A percentile compares a stretch with the other conserved stretches of the same genome.
Conservation (phyloP, 768 basidiomycete genomes). For the Suillus discolor region DNA sequence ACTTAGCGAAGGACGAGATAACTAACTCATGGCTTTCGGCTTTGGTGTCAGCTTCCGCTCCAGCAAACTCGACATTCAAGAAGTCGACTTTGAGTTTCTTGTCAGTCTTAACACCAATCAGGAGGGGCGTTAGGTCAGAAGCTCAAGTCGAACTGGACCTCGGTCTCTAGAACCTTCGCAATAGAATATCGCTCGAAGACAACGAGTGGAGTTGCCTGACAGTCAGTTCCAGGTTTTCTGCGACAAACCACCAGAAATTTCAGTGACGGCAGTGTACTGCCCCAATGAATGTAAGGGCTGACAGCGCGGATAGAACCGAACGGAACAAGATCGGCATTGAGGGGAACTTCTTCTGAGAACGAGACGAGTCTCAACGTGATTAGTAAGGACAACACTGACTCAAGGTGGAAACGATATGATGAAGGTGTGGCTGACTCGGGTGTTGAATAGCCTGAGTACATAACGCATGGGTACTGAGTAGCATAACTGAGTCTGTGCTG, state of each 20-base stretch:
- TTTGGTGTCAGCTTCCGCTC: slow-evolving; percentile 61
- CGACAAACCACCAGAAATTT: neutral
- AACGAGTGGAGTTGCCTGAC: neutral
- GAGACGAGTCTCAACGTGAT: too few species aligned
- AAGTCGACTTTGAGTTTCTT: slow-evolving; percentile 99
- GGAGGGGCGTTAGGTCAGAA: slow-evolving; percentile 58
- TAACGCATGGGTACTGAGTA: too few species aligned
- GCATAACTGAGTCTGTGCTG: too few species aligned
- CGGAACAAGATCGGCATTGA: neutral
- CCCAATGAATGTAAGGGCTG: neutral
- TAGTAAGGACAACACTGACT: too few species aligned
- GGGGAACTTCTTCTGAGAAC: too few species aligned
- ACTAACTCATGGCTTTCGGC: slow-evolving; percentile 45
- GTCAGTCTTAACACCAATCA: slow-evolving; percentile 99
- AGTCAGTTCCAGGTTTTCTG: neutral
- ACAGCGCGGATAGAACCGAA: neutral
- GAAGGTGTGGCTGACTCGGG: too few species aligned
- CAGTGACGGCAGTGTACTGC: neutral
- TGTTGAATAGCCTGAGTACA: too few species aligned
- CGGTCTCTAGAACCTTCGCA: neutral
- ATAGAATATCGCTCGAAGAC: neutral
- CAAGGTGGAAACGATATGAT: neutral
- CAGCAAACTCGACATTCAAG: slow-evolving; percentile 94
- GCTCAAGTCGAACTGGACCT: too few species aligned
- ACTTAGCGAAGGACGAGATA: neutral